Conservation (phyloP, 164 flowering plant genomes). For the Taxillus chinensis region DNA sequence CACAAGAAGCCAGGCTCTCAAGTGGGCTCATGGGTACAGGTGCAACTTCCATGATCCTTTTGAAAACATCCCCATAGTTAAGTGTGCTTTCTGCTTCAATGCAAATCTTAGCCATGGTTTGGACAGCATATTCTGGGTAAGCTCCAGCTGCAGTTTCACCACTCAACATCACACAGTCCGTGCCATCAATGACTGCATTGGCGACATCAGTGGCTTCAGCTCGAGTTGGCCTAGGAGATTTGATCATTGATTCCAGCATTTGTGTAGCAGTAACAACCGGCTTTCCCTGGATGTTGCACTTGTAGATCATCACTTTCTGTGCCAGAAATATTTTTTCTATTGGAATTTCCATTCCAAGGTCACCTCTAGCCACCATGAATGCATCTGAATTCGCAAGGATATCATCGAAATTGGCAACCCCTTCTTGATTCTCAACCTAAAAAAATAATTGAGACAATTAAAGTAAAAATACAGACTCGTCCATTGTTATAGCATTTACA, state of each 20-base stretch:
- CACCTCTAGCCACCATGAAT: constrained; percentile 74
- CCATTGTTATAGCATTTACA: too few species aligned
- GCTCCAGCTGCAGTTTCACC: constrained; percentile 95
- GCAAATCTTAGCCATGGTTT: constrained; percentile 80
- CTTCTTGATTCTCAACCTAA: constrained; percentile 92
- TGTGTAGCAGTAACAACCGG: constrained; percentile 88
- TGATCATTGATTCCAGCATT: constrained; percentile 85
- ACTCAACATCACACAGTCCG: constrained; percentile 93
- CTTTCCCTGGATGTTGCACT: constrained; percentile 86
- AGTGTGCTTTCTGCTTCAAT: constrained; percentile 78
- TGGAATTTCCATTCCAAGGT: constrained; percentile 87
- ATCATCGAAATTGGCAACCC: constrained; percentile 85
- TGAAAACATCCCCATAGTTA: constrained; percentile 63
- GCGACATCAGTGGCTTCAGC: constrained; percentile 84
- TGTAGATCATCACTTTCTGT: constrained; percentile 85
- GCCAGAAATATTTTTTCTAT: constrained; percentile 80
- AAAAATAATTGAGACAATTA: background rate
- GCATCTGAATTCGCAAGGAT: constrained; percentile 81
- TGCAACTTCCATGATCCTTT: constrained; percentile 48
- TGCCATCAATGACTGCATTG: constrained; percentile 78
- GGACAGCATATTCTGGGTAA: constrained; percentile 78
- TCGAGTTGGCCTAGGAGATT: constrained; percentile 81
- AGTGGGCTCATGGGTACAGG: constrained; percentile 92
- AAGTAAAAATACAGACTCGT: too few species aligned
- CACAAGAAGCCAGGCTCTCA: constrained; percentile 78